These are phyloP conservation scores for Schizochytrium sp. DNA, from an alignment of 108 stramenopile genomes.

Conservation along the genomic window DNA sequence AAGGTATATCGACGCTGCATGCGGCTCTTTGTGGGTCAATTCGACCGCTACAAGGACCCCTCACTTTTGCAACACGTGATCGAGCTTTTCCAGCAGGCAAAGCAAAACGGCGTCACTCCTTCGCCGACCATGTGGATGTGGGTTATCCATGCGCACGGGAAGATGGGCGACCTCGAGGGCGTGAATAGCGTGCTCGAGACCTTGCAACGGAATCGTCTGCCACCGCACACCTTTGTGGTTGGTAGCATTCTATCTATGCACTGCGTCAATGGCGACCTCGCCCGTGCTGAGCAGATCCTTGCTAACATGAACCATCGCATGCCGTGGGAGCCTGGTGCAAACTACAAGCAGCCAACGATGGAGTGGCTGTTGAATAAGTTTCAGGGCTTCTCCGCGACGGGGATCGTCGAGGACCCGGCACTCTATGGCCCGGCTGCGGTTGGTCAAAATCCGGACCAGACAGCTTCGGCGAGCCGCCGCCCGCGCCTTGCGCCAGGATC, in stretches of 20 bases:
- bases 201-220: background rate
- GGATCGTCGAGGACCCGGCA: background rate
- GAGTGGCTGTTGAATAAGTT: background rate
- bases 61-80: background rate
- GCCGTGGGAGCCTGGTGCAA: background rate
- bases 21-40: background rate
- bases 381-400: background rate
- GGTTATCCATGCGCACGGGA: background rate
- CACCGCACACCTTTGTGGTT: background rate
- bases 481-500: background rate
- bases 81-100: background rate
- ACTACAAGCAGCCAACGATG: background rate
- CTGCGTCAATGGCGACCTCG: background rate
- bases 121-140: background rate
- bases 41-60: background rate
- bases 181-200: background rate
- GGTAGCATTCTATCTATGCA: background rate
- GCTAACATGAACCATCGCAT: background rate
- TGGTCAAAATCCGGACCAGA: background rate
- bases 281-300: background rate
- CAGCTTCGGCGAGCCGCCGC: background rate
- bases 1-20: background rate
- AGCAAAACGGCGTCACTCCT: background rate
- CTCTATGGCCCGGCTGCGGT: background rate
- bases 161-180: background rate